Percentiles rank a stretch among this genome's conserved stretches.
These are phyloP conservation scores for Fusarium luffae DNA, from an alignment of 2,329 filamentous ascomycete species.

Conservation along the genomic window DNA sequence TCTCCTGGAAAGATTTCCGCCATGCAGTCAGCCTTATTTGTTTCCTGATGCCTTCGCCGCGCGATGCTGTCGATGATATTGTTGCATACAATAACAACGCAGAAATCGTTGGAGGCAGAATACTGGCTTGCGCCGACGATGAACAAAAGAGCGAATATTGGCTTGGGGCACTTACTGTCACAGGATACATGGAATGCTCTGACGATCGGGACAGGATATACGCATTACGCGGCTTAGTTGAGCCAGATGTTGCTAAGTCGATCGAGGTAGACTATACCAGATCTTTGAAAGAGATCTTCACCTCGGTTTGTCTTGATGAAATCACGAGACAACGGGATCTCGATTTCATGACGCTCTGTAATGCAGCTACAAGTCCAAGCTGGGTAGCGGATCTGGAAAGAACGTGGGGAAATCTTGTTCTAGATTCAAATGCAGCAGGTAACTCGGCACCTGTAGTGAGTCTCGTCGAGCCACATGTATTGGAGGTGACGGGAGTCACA, in stretches of 20 bases:
- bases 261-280: neutral
- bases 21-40: neutral
- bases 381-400: neutral
- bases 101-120: too few relatives aligned
- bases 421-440: neutral
- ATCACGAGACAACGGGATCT: neutral
- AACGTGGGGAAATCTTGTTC: accelerated
- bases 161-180: too few relatives aligned
- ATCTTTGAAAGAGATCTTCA: neutral
- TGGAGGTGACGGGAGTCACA: neutral
- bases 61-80: neutral
- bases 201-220: neutral
- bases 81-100: neutral
- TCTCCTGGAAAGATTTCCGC: neutral
- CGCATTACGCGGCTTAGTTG: neutral
- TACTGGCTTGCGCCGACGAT: too few relatives aligned
- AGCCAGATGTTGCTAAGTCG: neutral
- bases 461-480: neutral
- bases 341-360: neutral
- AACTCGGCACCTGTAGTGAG: neutral
- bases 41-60: too few relatives aligned
- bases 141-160: too few relatives aligned
- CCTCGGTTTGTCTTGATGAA: neutral
- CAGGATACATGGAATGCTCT: neutral
- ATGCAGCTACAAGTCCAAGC: neutral